Conservation (phyloP, 768 basidiomycete genomes). For the Russula virescens region DNA sequence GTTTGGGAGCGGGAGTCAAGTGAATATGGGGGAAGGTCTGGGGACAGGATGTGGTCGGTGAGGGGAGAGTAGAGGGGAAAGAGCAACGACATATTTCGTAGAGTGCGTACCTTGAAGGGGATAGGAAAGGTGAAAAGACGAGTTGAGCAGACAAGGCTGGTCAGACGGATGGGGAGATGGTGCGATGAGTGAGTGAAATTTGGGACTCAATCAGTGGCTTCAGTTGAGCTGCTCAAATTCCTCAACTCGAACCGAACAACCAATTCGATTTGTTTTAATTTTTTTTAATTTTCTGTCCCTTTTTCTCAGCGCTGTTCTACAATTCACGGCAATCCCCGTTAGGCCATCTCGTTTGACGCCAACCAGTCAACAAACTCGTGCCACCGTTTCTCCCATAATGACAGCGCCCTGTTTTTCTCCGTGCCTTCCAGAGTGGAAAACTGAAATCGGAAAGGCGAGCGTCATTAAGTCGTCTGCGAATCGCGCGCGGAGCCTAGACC, state of each 20-base stretch:
- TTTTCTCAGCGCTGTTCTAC: background rate
- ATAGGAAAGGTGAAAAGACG: constrained; percentile 1
- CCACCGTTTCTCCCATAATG: constrained; percentile 13
- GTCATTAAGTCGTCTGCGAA: background rate
- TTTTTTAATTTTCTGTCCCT: background rate
- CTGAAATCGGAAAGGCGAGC: background rate
- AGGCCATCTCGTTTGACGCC: background rate
- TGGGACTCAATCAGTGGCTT: too few relatives aligned
- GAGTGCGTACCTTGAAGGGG: constrained; percentile 22
- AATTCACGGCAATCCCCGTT: constrained; percentile 12
- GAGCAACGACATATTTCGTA: constrained; percentile 19
- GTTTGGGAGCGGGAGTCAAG: constrained; percentile 22
- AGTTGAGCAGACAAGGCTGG: background rate
- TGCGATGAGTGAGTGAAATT: background rate
- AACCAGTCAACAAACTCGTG: constrained; percentile 4
- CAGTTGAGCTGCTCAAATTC: too few relatives aligned
- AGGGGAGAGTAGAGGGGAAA: constrained; percentile 31
- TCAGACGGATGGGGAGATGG: background rate
- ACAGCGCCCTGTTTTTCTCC: constrained; percentile 12
- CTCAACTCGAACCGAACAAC: constrained; percentile 8
- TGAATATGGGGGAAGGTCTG: constrained; percentile 24
- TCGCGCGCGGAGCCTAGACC: background rate
- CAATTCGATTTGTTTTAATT: background rate
- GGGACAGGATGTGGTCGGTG: constrained; percentile 25
- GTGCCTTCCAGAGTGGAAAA: constrained; percentile 7